Conservation (phyloP, 1,139 yeast genomes). For the Scheffersomyces illinoinensis region DNA sequence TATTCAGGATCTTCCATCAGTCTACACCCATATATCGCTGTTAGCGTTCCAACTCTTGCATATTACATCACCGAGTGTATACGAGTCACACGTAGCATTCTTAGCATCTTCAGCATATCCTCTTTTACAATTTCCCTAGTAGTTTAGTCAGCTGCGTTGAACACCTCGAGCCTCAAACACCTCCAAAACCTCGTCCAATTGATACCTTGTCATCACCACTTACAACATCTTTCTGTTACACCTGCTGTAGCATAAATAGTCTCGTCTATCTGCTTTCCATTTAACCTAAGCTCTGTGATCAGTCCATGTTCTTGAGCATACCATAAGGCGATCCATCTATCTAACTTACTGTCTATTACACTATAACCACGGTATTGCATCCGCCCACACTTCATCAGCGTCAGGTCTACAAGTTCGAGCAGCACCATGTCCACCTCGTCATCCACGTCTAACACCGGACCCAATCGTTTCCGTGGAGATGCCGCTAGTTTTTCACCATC, state of each 20-base stretch:
- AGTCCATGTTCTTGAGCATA: conserved; percentile 1
- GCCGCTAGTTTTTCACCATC: conserved; percentile 45
- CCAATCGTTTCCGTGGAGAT: conserved; percentile 44
- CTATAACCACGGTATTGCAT: background rate
- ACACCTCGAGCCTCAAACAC: background rate
- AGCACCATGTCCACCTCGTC: conserved; percentile 16
- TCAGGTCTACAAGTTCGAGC: background rate
- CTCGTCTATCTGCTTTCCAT: conserved; percentile 1
- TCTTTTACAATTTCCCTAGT: conserved; percentile 9
- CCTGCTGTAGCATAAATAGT: background rate
- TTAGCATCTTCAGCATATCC: conserved; percentile 6
- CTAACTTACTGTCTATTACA: background rate
- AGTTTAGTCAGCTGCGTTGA: background rate
- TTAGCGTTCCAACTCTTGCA: background rate
- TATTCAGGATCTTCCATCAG: background rate
- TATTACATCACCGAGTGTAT: background rate
- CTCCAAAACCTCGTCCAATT: background rate
- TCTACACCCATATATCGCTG: background rate
- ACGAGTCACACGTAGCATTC: background rate
- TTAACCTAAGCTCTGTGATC: conserved; percentile 8
- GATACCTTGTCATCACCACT: background rate
- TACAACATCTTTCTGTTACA: background rate
- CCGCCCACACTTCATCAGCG: background rate
- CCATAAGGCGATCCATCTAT: background rate
- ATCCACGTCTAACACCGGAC: conserved; percentile 28